Base-by-base conservation (phyloP, 768 basidiomycete species). In the Termitomyces sp. region DNA sequence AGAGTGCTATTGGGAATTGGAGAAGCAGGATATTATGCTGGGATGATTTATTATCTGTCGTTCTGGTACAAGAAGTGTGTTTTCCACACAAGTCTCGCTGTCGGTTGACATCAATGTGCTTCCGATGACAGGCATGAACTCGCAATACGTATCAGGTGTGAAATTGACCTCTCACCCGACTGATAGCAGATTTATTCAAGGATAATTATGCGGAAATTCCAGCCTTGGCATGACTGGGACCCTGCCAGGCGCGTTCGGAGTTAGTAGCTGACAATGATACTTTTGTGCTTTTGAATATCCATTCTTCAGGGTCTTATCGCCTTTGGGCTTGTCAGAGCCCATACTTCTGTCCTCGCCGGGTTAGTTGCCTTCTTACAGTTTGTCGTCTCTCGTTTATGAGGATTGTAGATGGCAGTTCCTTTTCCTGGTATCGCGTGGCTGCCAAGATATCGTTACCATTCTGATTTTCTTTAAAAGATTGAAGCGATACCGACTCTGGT, bases 191-290 rank as follows among this genome's bases (percentile, higher is more conserved):
- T 17, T 30, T 28, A 19, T 9, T 51, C 50, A 38, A 38, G 1
- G 11, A 26, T 6, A 5, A 5, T 38, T 50, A 14, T 28, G 4
- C n/a, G 15, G 17, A n/a, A 38, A 51, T 30, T 3, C 3, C n/a
- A 83, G 81, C 62, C 67, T 83, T 3, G 77, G 80, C 51, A 82
- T 83, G 81, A 82, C 82, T 6, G 81, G 80, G 8, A 82, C 80
- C 1, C 67, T 81, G 23, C 81, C 81, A 7, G 81, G 81, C 23
- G 79, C 80, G 0, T 77, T 83, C 55, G 80, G 81, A 33, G 80
- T 80, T 56, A 31, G 71, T 48, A 1, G 10, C 42, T 0, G 8
- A 40, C 1, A 8, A 9, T 17, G 19, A 23, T 31, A 15, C n/a
- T 4, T 38, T 26, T 28, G 14, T 28, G 3, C 28, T 35, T 31